Percentiles rank a stretch among this genome's conserved stretches.
Evolutionary conservation across 306 rosid species (phyloP).

Genomic region (Pyrus pyrifolia): DNA sequence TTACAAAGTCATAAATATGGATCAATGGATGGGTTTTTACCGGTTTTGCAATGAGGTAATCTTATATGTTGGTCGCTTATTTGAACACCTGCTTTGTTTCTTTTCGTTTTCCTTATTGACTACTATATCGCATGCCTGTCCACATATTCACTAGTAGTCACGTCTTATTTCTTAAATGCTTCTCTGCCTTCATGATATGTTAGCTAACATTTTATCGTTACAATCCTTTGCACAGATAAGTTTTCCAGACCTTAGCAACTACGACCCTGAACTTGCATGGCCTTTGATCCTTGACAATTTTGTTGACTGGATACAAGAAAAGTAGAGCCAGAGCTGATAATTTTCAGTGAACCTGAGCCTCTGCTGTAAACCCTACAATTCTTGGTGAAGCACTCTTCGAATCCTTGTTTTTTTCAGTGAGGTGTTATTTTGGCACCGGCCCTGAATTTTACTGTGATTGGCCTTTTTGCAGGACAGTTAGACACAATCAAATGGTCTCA

Average conservation of each 20-base stretch:
- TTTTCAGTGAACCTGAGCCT: conserved; percentile 28
- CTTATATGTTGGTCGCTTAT: neutral
- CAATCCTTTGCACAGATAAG: conserved; percentile 51
- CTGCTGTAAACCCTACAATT: conserved; percentile 32
- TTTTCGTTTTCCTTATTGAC: neutral
- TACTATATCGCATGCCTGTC: neutral
- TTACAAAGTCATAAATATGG: conserved; percentile 95
- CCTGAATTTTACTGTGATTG: neutral
- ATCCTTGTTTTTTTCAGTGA: neutral
- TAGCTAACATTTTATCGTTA: neutral
- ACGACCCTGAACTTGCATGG: conserved; percentile 91
- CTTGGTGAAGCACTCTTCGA: conserved; percentile 19
- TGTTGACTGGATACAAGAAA: conserved; percentile 79
- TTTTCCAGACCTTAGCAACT: conserved; percentile 58
- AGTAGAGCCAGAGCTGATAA: conserved; percentile 30
- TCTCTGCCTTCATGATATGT: neutral
- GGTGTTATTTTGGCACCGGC: neutral
- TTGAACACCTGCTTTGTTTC: neutral
- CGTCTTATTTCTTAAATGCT: neutral
- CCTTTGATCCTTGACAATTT: conserved; percentile 95
- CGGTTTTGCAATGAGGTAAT: conserved; percentile 94
- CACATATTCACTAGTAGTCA: neutral
- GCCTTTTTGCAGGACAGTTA: conserved; percentile 43
- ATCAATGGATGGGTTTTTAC: conserved; percentile 96
- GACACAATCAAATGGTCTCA: conserved; percentile 27